A percentile compares a stretch with the other conserved stretches of the same genome.
Evolutionary conservation across 257 asterid species (phyloP).

Genomic region (Galeopsis tetrahit): DNA sequence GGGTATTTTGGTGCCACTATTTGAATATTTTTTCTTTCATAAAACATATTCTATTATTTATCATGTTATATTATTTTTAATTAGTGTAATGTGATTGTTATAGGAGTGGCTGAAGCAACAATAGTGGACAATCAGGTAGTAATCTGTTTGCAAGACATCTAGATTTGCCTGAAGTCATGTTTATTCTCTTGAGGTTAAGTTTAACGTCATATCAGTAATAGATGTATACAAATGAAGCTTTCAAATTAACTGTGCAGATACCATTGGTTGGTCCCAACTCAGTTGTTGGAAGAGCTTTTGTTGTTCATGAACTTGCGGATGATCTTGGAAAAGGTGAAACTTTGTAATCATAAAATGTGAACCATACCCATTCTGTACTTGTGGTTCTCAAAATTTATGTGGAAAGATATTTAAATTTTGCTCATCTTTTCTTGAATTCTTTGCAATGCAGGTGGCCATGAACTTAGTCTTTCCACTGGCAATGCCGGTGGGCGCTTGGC

Average conservation of each 20-base stretch:
- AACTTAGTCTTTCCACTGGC: conserved; percentile 90
- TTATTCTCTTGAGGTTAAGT: neutral
- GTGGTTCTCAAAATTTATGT: conserved; percentile 7
- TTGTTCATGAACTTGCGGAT: conserved; percentile 93
- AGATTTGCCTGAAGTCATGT: conserved; percentile 9
- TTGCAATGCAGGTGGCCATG: conserved; percentile 76
- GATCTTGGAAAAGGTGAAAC: conserved; percentile 93
- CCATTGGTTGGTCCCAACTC: conserved; percentile 84
- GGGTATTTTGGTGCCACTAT: conserved; percentile 51
- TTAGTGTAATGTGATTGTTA: conserved; percentile 35
- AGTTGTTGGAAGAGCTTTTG: conserved; percentile 93
- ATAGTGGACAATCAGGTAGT: conserved; percentile 78
- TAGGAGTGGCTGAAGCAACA: conserved; percentile 94
- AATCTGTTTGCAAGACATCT: conserved; percentile 20
- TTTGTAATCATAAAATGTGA: neutral
- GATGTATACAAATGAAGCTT: neutral
- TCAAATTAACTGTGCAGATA: conserved; percentile 52
- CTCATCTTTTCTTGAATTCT: conserved; percentile 13
- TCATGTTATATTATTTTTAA: conserved; percentile 16
- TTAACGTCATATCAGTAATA: neutral
- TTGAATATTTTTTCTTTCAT: neutral
- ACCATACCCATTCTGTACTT: neutral
- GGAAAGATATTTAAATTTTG: neutral
- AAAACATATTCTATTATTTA: neutral
- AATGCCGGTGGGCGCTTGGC: conserved; percentile 99